phyloP scores from a whole-genome alignment of 2,329 filamentous ascomycete genomes.

The Monilinia fructigena region DNA sequence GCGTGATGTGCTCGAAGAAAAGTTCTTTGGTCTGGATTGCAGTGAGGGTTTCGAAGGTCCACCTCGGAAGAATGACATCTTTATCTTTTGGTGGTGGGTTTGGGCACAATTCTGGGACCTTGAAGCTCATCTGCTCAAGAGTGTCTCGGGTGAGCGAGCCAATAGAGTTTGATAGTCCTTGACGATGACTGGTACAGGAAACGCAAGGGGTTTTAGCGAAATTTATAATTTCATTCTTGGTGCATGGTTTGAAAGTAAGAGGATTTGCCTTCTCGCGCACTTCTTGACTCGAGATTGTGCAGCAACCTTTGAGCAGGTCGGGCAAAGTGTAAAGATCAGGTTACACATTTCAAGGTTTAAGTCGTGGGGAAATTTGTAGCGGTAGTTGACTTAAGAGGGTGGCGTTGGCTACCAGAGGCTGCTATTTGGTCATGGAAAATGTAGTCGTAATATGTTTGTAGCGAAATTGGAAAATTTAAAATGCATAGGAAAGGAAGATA shows the following conservation, averaged over 20 bases:
- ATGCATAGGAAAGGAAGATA: fast-evolving
- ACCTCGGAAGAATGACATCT: not conserved
- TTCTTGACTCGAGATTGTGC: constrained; percentile 2
- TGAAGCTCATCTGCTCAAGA: not conserved
- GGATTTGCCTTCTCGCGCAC: not conserved
- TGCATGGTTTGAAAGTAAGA: not conserved
- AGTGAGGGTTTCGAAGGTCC: not conserved
- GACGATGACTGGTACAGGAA: not conserved
- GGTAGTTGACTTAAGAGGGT: not conserved
- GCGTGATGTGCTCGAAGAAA: constrained; percentile 4
- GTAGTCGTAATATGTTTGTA: not conserved
- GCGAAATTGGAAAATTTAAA: not conserved
- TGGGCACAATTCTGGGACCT: constrained; percentile 6
- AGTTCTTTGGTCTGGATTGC: not conserved
- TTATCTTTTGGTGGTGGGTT: not conserved
- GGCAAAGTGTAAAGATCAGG: not conserved
- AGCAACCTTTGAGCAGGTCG: not conserved
- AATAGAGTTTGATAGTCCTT: not conserved
- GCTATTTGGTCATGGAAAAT: not conserved
- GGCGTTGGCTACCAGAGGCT: not conserved
- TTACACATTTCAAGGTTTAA: not conserved
- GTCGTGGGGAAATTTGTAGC: no score
- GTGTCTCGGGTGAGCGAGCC: not conserved
- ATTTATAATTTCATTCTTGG: not conserved
- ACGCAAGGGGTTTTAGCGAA: not conserved